phyloP scores from a whole-genome alignment of 2,329 filamentous ascomycete species.

The Nannizzia gypsea region DNA sequence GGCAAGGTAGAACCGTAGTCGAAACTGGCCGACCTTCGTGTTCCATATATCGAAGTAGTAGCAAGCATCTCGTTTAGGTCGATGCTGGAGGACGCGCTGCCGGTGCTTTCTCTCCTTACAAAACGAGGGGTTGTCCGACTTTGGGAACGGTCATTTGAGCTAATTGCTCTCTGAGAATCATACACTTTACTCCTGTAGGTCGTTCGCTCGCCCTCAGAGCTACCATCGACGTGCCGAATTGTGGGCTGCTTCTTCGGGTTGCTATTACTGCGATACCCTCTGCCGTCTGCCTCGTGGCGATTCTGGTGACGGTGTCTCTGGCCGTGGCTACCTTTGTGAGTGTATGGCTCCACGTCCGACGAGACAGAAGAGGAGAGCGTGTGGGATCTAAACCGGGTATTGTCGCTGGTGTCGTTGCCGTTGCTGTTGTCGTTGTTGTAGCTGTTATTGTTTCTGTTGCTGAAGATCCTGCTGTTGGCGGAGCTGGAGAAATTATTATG shows the following conservation, averaged over 20 bases:
- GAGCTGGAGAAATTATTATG: not conserved
- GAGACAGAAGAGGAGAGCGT: conserved; percentile 50
- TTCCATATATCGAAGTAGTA: conserved; percentile 23
- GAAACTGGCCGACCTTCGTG: conserved; percentile 34
- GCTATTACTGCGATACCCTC: conserved; percentile 64
- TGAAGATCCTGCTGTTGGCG: not conserved
- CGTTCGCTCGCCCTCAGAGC: conserved; percentile 35
- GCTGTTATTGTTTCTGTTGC: conserved; percentile 2
- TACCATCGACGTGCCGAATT: conserved; percentile 51
- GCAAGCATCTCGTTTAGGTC: conserved; percentile 49
- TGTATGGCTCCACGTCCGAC: conserved; percentile 41
- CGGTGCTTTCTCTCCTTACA: conserved; percentile 56
- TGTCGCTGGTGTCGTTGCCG: not conserved
- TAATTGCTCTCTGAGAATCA: conserved; percentile 22
- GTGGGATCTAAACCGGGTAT: conserved; percentile 42
- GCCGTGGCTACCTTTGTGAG: conserved; percentile 22
- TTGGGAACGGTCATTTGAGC: conserved; percentile 18
- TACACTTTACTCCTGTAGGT: conserved; percentile 28
- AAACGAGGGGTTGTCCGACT: conserved; percentile 39
- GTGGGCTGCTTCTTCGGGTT: conserved; percentile 49
- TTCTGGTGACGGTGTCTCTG: not conserved
- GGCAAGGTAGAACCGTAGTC: conserved; percentile 27
- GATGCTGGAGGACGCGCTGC: conserved; percentile 64
- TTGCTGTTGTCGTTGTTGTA: not conserved
- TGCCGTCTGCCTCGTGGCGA: conserved; percentile 31